Base-by-base conservation (phyloP, 2,329 filamentous ascomycete species). In the Podosphaera xanthii region DNA sequence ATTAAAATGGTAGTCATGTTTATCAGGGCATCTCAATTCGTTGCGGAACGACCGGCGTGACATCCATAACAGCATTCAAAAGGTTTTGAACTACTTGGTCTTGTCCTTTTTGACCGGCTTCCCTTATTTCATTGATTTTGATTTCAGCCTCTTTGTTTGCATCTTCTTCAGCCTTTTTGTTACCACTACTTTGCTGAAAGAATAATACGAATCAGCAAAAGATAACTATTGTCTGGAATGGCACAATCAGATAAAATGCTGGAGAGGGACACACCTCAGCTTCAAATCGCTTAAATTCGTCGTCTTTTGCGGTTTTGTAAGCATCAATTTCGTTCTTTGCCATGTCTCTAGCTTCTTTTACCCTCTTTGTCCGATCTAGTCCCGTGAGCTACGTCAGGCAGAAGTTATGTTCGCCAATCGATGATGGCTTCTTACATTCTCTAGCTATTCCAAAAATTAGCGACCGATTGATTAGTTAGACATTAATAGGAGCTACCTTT, bases 261-360 rank as follows among this genome's bases (percentile, higher is more conserved):
- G 38, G 46, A 46, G 35, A 14, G 34, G 4, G 54, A 54, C 63
- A 59, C 67, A 70, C 69, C 79, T 87, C 79, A 63, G 87, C 79
- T 76, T 97, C 89, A 68, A 94, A 97, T 70, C 86, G 84, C 77
- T 92, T 91, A 76, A 89, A 97, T 73, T 97, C 91, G 42, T 86
- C 80, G 69, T 98, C 92, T 76, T 96, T 98, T 67, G 84, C 75
- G 68, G 83, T 80, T 71, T 83, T 82, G 77, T 98, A 97, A 60
- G 88, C 85, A 65, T 95, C 87, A 69, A 98, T 95, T 72, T 98
- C 91, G 75, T 94, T 94, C 75, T 96, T 94, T 63, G 92, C 92
- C 74, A 98, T 92, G 70, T 87, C 83, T 70, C 91, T 87, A 63
- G 92, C 92, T 75, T 97, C 92, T 75, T 88, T 94, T 74, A 98